Evolutionary conservation across 768 basidiomycete genomes (phyloP), one percentile per base, ranked within the genome.

Genomic region (Heimioporus sp.): DNA sequence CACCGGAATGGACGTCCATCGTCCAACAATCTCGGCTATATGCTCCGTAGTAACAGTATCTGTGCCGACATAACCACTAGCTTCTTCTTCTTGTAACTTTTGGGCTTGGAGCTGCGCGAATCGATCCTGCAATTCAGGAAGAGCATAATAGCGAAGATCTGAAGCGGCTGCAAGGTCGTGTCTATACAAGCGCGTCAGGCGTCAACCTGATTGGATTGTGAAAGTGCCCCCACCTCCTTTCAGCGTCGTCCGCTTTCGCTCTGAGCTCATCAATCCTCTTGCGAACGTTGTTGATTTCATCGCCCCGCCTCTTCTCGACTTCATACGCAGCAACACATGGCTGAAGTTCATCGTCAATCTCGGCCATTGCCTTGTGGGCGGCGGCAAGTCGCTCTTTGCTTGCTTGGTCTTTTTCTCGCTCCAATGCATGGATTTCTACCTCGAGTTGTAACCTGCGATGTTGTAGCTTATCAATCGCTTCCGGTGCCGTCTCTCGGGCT

Each of bases 1-100:
- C 12, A 96, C 89, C 2, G 96, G 96, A 50, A 98, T 91, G 39
- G 84, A 85, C 4, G 93, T 96, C 94, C 94, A 98, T 51, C 88
- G 80, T 17, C 83, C 88, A 21, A 98, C 92, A 55, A 98, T 94
- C 66, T 95, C 91, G 16, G 93, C 92, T 53, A 99, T 98, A 54
- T 90, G 85, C 55, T 95, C 92, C 16, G 92, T 78, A 5, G 87
- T 89, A 43, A 97, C 94, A 10, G 76, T 76, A 55, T 92, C 89
- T 16, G 78, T 68, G 15, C 81, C 81, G 41, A 72, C 72, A 13
- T 78, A 74, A 46, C 74, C 74, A 49, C 60, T 61, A 55, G 79
- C 77, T 20, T 82, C 81, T 57, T 92, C 81, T 57, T 92, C 87
- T 55, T 86, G 85, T 9, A 76, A 77, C 65, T 93, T 93, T 66